These are phyloP conservation scores for Irpex sp. DNA, from an alignment of 1,284 basidiomycete genomes.

Conservation along the genomic window DNA sequence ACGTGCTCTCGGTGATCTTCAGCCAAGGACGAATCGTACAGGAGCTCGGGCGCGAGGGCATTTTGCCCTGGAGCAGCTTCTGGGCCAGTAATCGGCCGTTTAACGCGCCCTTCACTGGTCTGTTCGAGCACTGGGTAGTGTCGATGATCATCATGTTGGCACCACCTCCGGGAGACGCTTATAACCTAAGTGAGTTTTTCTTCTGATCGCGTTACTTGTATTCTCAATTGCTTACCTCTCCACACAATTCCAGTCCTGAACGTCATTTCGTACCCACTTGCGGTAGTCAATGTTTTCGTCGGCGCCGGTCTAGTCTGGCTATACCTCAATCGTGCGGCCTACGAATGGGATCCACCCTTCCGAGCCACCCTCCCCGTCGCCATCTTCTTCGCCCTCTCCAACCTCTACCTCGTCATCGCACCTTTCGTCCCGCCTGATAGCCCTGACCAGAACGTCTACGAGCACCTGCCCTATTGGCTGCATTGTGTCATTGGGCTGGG, in stretches of 20 bases:
- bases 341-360: constrained; percentile 59
- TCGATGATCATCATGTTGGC: constrained; percentile 45
- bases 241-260: background rate
- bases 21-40: constrained; percentile 65
- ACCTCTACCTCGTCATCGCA: constrained; percentile 50
- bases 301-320: constrained; percentile 53
- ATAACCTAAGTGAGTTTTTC: constrained; percentile 36
- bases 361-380: constrained; percentile 42
- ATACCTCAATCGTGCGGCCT: constrained; percentile 31
- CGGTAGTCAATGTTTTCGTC: constrained; percentile 51
- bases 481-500: constrained; percentile 45
- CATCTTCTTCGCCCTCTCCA: constrained; percentile 51
- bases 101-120: constrained; percentile 51
- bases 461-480: constrained; percentile 57
- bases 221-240: constrained; percentile 45
- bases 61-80: constrained; percentile 54
- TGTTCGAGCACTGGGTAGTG: constrained; percentile 50
- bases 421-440: constrained; percentile 51
- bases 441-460: constrained; percentile 42
- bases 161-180: constrained; percentile 61
- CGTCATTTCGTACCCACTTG: constrained; percentile 49
- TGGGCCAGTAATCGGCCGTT: constrained; percentile 65
- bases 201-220: constrained; percentile 7
- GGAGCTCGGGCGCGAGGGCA: constrained; percentile 62
- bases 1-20: constrained; percentile 54